Evolutionary conservation across 805 yeast genomes (phyloP).

Genomic region (Middelhovenomyces tepae): DNA sequence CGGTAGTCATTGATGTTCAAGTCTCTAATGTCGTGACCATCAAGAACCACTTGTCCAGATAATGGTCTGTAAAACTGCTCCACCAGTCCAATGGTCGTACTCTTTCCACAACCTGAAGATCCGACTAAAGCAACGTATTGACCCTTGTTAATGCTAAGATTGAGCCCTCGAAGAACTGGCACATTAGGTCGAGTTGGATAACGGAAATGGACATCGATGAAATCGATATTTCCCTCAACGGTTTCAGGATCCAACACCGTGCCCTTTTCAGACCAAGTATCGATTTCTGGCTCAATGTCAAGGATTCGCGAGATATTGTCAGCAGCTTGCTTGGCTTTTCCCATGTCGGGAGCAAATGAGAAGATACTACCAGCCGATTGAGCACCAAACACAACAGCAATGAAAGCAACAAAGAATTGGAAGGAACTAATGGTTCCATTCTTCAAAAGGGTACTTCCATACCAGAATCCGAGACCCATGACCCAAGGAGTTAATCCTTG

Average conservation of each 20-base stretch:
- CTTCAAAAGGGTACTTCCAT: slow-evolving; percentile 31
- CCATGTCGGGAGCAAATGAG: slow-evolving; percentile 36
- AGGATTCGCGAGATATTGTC: slow-evolving; percentile 26
- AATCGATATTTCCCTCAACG: slow-evolving; percentile 43
- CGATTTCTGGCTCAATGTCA: slow-evolving; percentile 28
- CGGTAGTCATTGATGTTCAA: slow-evolving; percentile 44
- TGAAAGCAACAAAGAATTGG: slow-evolving; percentile 32
- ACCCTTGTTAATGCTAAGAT: slow-evolving; percentile 39
- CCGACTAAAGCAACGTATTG: slow-evolving; percentile 60
- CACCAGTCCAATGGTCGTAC: slow-evolving; percentile 44
- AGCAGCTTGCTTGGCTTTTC: slow-evolving; percentile 33
- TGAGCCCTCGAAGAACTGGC: slow-evolving; percentile 43
- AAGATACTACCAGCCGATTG: slow-evolving; percentile 35
- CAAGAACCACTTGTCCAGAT: slow-evolving; percentile 41
- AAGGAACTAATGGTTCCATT: slow-evolving; percentile 23
- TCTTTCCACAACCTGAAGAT: slow-evolving; percentile 55
- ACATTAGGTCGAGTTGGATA: slow-evolving; percentile 55
- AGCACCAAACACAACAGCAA: slow-evolving; percentile 33
- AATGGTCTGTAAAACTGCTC: slow-evolving; percentile 45
- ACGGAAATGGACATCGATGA: slow-evolving; percentile 50
- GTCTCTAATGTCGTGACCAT: slow-evolving; percentile 41
- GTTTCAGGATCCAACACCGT: slow-evolving; percentile 23
- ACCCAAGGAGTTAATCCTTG: slow-evolving; percentile 34
- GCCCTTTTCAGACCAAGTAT: slow-evolving; percentile 25
- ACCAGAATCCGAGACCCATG: slow-evolving; percentile 36